Evolutionary conservation across 2,329 filamentous ascomycete species (phyloP).

Genomic region (Raffaelea arxii): DNA sequence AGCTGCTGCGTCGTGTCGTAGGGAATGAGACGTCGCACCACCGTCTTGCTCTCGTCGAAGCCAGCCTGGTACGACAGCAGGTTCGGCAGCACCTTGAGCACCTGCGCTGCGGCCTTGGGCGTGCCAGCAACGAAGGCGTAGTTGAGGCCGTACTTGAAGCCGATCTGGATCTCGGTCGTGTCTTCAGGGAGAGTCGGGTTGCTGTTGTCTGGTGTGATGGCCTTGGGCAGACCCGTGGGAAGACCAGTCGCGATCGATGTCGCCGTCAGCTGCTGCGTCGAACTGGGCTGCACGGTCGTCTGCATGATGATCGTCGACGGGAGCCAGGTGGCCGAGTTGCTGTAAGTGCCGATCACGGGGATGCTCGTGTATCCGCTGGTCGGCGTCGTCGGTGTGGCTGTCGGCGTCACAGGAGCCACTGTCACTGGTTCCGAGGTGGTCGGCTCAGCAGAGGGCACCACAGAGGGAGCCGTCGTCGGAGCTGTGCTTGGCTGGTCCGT

Average conservation of each 20-base stretch:
- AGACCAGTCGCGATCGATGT: constrained; percentile 41
- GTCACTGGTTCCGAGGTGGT: not conserved
- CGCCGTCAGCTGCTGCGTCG: constrained; percentile 26
- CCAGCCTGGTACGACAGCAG: constrained; percentile 58
- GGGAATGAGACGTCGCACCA: constrained; percentile 66
- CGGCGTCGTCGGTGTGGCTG: not conserved
- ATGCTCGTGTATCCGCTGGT: not conserved
- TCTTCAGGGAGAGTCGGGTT: constrained; percentile 46
- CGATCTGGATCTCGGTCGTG: constrained; percentile 68
- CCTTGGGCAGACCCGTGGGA: constrained; percentile 59
- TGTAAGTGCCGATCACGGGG: not conserved
- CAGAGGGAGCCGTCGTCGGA: not conserved
- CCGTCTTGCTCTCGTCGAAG: constrained; percentile 38
- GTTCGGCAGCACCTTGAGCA: constrained; percentile 68
- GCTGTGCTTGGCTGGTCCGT: constrained; percentile 19
- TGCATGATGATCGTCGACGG: constrained; percentile 54
- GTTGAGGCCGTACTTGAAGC: constrained; percentile 71
- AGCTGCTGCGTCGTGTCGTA: constrained; percentile 60
- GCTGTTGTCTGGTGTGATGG: constrained; percentile 61
- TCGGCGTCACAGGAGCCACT: not conserved
- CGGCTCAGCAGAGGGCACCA: not conserved
- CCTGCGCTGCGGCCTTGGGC: constrained; percentile 66
- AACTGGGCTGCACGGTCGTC: constrained; percentile 30
- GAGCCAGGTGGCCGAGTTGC: constrained; percentile 29
- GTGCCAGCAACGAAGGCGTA: constrained; percentile 72